These are phyloP conservation scores for Austroboletus niveus DNA, from an alignment of 1,284 basidiomycete genomes.

Conservation along the genomic window DNA sequence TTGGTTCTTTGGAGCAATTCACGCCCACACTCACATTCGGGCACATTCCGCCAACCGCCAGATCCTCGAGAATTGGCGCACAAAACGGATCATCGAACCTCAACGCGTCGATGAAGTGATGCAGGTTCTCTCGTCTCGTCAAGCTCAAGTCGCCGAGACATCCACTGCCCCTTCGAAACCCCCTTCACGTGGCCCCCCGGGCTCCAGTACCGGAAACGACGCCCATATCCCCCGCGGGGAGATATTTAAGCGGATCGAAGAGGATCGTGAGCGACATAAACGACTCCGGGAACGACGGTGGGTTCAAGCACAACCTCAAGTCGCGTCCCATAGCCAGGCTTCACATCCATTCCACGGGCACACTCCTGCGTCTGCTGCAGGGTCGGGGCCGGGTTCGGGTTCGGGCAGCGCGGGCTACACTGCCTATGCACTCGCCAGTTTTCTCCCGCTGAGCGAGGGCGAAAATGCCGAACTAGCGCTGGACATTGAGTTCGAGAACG, in stretches of 20 bases:
- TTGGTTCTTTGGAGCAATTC: no score
- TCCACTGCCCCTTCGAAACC: constrained; percentile 19
- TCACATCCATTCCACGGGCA: not conserved
- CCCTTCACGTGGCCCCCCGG: constrained; percentile 4
- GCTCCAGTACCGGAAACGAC: constrained; percentile 1
- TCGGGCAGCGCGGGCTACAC: not conserved
- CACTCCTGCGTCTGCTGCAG: not conserved
- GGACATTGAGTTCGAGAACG: constrained; percentile 74
- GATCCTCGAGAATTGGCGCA: constrained; percentile 88
- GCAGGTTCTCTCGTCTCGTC: constrained; percentile 46
- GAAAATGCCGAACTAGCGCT: constrained; percentile 17
- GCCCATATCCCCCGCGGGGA: constrained; percentile 58
- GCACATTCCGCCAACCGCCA: constrained; percentile 27
- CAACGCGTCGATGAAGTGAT: constrained; percentile 71
- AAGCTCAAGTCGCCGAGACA: constrained; percentile 30
- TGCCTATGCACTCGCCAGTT: constrained; percentile 16
- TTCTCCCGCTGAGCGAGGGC: constrained; percentile 35
- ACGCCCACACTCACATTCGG: not conserved
- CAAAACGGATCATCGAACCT: constrained; percentile 79
- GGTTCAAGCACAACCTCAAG: constrained; percentile 66
- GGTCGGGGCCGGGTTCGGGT: not conserved
- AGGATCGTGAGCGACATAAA: constrained; percentile 94
- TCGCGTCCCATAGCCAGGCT: constrained; percentile 1
- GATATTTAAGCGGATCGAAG: constrained; percentile 87
- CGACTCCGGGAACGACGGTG: constrained; percentile 88